Evolutionary conservation across 257 asterid species (phyloP), one percentile per base, ranked within the genome.

Genomic region (Gentiana dahurica): DNA sequence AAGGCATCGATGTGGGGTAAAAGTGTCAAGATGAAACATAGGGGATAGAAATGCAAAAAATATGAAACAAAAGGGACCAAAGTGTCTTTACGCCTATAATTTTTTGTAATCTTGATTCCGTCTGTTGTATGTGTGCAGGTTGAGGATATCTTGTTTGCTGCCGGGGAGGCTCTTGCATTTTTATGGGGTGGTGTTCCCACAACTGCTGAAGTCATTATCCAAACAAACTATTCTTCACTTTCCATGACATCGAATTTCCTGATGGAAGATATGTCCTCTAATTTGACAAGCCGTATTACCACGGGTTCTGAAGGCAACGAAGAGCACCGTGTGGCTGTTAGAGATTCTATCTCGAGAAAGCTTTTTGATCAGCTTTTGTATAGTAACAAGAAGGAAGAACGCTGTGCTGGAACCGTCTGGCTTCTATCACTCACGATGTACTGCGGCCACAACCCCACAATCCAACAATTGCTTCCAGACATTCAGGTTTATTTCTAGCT

Each of bases 391-490:
- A 92, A 92, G 66, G 97, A 92, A 68, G 98, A 92, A 77, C 96
- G 95, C 34, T 92, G 97, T 72, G 86, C 98, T 75, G 98, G 98
- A 69, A 83, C 98, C 64, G 98, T 92, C 60, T 92, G 98, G 98
- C 76, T 92, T 52, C 67, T 92, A 60, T 92, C 97, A 63, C 88
- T 92, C 48, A 80, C 92, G 56, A 75, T 92, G 75, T 92, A 87
- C 63, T 92, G 97, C 62, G 95, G 98, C 65, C 90, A 74, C 53
- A 89, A 92, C 73, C 65, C 71, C 58, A 76, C 78, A 41, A 72
- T 88, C 72, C 98, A 92, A 79, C 59, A 83, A 62, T 73, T 92
- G 84, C 98, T 92, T 81, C 97, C 96, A 47, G 94, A 87, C 62
- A 85, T 92, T 74, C 98, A 92, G 95, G 98, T 92, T 66, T 73